A percentile compares a stretch with the other conserved stretches of the same genome.
These are phyloP conservation scores for Hibiscus tridactylites DNA, from an alignment of 345 rosid species.

Conservation along the genomic window DNA sequence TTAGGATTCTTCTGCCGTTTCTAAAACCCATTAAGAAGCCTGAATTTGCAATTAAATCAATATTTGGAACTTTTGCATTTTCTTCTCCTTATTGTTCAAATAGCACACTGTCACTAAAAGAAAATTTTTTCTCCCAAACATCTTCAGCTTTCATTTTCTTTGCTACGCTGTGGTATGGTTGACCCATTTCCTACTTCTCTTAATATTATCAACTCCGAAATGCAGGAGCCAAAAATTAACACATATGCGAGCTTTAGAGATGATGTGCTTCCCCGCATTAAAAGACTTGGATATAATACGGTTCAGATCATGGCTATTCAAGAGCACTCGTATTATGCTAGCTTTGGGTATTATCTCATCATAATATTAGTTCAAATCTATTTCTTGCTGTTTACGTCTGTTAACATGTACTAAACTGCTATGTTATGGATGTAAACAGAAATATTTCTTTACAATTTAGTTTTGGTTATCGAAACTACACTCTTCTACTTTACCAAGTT, in stretches of 20 bases:
- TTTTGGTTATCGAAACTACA: not conserved
- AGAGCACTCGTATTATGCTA: conserved; percentile 94
- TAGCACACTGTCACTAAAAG: not conserved
- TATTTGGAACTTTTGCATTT: not conserved
- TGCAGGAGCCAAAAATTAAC: conserved; percentile 84
- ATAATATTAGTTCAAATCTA: not conserved
- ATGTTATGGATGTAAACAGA: not conserved
- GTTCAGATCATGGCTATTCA: conserved; percentile 99
- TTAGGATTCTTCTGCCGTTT: not conserved
- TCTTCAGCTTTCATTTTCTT: not conserved
- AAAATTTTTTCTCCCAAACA: not conserved
- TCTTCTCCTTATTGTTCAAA: not conserved
- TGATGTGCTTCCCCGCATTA: conserved; percentile 92
- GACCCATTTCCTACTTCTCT: conserved; percentile 5
- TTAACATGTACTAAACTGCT: not conserved
- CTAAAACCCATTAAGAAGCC: not conserved
- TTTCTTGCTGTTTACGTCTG: not conserved
- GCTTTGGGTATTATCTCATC: conserved; percentile 72
- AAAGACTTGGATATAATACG: conserved; percentile 87
- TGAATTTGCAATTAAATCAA: not conserved
- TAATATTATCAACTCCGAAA: conserved; percentile 13
- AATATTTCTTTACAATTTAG: not conserved
- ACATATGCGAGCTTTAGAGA: conserved; percentile 87
- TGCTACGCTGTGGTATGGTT: not conserved
- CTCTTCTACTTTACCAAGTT: conserved; percentile 15